Percentiles rank a stretch among this genome's conserved stretches.
These are phyloP conservation scores for Colletotrichum lupini DNA, from an alignment of 2,329 filamentous ascomycete genomes.

Conservation along the genomic window DNA sequence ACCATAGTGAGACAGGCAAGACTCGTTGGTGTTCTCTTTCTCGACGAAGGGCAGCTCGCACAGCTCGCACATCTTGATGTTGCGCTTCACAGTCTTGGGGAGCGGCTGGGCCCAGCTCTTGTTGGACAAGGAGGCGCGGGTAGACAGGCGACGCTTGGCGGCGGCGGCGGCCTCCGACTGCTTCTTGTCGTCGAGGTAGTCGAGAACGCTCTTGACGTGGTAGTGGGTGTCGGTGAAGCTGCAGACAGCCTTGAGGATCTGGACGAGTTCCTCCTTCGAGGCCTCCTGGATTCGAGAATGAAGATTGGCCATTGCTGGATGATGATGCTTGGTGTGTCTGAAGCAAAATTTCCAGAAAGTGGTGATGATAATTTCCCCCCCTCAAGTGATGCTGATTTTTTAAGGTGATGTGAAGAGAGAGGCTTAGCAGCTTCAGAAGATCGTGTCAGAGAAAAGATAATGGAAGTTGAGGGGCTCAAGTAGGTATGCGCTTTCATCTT, in stretches of 20 bases:
- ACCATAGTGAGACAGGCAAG: constrained; percentile 1
- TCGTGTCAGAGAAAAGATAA: neutral
- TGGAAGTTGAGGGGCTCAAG: constrained; percentile 4
- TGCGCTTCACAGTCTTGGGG: neutral
- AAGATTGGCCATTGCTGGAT: neutral
- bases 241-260: constrained; percentile 8
- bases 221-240: constrained; percentile 5
- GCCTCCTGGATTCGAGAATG: neutral
- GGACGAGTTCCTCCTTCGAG: constrained; percentile 17
- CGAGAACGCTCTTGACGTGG: constrained; percentile 6
- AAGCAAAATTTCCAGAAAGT: neutral
- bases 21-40: constrained; percentile 13
- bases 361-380: neutral
- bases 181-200: constrained; percentile 18
- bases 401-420: neutral
- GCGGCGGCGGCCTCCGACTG: neutral
- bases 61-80: constrained; percentile 13
- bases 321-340: neutral
- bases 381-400: neutral
- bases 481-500: constrained; percentile 15
- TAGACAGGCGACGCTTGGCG: neutral
- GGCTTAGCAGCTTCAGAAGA: neutral
- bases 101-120: neutral
- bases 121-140: constrained; percentile 8
- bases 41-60: constrained; percentile 13